Evolutionary conservation across 768 basidiomycete genomes (phyloP), one percentile per base, ranked within the genome.

Genomic region (Termitomyces sp.): DNA sequence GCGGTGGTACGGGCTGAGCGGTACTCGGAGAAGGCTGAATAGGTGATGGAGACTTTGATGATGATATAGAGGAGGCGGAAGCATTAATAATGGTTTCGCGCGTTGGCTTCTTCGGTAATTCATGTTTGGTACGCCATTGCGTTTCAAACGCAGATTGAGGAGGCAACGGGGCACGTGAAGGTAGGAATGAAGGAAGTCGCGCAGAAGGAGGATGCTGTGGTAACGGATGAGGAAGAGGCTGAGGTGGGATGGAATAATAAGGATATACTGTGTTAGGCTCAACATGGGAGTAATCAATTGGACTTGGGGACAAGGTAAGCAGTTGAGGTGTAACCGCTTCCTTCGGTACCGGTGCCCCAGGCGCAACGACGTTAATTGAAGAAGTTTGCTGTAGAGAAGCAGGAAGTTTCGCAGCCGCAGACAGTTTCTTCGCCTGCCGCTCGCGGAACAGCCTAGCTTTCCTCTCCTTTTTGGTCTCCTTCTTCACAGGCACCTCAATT

Each of bases 401-500:
- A 28, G 48, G 5, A 15, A 37, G 32, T 26, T 51, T 60, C 21
- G 45, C 19, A n/a, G 40, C 26, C 19, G 30, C 34, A 32, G 56
- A 51, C 19, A 45, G 65, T 54, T 68, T 68, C 56, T 60, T 63
- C 9, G 61, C 62, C 37, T 37, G 45, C 34, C 59, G 54, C 38
- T 62, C 62, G n/a, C 49, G 60, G 9, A 54, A 57, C 26, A 68
- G 55, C 42, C 64, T 55, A 0, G 58, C 62, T 50, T 70, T 67
- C 54, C 58, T 68, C 63, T 68, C 62, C 57, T 64, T 69, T 64
- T 67, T 73, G 32, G 63, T 67, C 61, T 69, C 67, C 56, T 65
- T 68, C 58, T 63, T 67, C 32, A 61, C 58, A 9, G 58, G 60
- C 10, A 57, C 55, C 42, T 59, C 60, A 24, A 60, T 48, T 21